Evolutionary conservation across 768 basidiomycete species (phyloP).

Genomic region (Russula emetica): DNA sequence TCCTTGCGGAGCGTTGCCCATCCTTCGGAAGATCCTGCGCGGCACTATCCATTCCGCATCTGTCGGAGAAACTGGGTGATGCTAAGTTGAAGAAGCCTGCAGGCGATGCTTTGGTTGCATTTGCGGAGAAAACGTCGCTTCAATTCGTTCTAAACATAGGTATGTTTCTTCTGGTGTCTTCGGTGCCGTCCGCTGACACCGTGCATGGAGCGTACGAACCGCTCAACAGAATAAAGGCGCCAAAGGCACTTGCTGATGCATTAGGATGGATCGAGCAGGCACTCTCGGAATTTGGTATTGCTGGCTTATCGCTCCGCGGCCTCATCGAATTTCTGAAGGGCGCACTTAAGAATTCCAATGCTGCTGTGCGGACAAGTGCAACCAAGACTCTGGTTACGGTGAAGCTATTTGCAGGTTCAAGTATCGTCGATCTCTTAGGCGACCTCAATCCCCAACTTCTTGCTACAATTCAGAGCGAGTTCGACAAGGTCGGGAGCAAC

Average conservation of each 20-base stretch:
- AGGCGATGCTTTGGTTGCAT: conserved; percentile 75
- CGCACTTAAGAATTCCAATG: conserved; percentile 89
- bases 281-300: conserved; percentile 86
- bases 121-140: conserved; percentile 89
- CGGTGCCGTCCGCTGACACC: conserved; percentile 26
- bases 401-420: conserved; percentile 86
- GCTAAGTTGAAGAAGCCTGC: conserved; percentile 96
- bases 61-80: conserved; percentile 94
- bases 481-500: conserved; percentile 84
- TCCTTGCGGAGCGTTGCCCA: conserved; percentile 73
- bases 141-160: conserved; percentile 94
- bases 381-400: conserved; percentile 91
- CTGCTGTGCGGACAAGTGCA: conserved; percentile 86
- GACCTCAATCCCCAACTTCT: conserved; percentile 93
- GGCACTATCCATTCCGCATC: conserved; percentile 73
- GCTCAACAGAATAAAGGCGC: conserved; percentile 91
- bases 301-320: conserved; percentile 73
- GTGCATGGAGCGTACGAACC: conserved; percentile 79
- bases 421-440: conserved; percentile 87
- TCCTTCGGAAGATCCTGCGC: conserved; percentile 82
- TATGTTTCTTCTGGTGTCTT: conserved; percentile 36
- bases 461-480: conserved; percentile 84
- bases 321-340: conserved; percentile 89
- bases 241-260: conserved; percentile 92
- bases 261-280: conserved; percentile 83